Conservation (phyloP, 129 eudicot species). For the Glebionis coronaria region DNA sequence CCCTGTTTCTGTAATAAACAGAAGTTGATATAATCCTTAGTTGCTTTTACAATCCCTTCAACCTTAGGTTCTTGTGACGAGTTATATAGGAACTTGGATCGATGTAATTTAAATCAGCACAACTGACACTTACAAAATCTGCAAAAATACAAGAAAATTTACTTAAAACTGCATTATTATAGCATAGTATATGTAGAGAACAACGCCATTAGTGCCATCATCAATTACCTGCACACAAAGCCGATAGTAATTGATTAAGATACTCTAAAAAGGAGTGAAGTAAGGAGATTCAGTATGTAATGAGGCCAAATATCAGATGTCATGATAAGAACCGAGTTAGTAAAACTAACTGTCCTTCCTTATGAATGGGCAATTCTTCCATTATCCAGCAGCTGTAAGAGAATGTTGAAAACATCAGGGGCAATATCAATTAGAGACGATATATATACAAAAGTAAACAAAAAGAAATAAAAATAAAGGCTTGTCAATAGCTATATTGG, state of each 20-base stretch:
- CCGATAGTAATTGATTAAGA: too few species aligned
- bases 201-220: too few species aligned
- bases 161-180: too few species aligned
- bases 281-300: conserved; percentile 72
- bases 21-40: conserved; percentile 33
- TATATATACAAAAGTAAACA: too few species aligned
- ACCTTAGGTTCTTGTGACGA: conserved; percentile 36
- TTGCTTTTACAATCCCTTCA: conserved; percentile 56
- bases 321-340: conserved; percentile 79
- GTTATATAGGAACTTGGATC: conserved; percentile 38
- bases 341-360: conserved; percentile 85
- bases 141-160: conserved; percentile 20
- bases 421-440: too few species aligned
- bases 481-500: too few species aligned
- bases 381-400: conserved; percentile 76
- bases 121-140: conserved; percentile 58
- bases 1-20: conserved; percentile 49
- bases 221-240: too few species aligned
- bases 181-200: too few species aligned
- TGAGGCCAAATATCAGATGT: conserved; percentile 93
- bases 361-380: conserved; percentile 90
- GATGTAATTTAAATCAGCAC: conserved; percentile 41
- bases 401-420: conserved; percentile 84
- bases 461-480: too few species aligned
- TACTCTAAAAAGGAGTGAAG: too few species aligned